Conservation (phyloP, 768 basidiomycete species). For the Suillus occidentalis region DNA sequence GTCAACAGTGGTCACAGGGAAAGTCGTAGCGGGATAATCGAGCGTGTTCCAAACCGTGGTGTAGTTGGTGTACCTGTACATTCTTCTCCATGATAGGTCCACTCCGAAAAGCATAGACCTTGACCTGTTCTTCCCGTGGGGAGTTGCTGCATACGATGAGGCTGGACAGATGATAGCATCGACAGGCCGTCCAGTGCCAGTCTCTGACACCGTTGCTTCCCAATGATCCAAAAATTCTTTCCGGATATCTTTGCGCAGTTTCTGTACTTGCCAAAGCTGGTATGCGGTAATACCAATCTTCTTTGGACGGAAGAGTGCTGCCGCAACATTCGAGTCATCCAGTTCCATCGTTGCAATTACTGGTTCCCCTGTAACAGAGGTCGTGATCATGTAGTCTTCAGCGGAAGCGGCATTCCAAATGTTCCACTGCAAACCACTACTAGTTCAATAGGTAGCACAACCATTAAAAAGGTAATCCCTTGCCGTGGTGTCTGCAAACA, state of each 20-base stretch:
- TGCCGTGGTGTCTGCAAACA: conserved; percentile 44
- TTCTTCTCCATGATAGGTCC: not conserved
- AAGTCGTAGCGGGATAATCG: not conserved
- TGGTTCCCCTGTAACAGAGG: conserved; percentile 52
- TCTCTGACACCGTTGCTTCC: not conserved
- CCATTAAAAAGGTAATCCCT: conserved; percentile 21
- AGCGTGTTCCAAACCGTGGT: not conserved
- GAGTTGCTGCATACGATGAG: not conserved
- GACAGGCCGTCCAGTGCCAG: not conserved
- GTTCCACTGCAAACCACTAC: conserved; percentile 24
- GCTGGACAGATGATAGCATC: not conserved
- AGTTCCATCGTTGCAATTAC: conserved; percentile 16
- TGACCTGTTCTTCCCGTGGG: not conserved
- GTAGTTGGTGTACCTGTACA: not conserved
- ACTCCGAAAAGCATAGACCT: not conserved
- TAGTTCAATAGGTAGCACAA: not conserved
- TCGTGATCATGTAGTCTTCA: conserved; percentile 44
- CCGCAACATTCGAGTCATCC: not conserved
- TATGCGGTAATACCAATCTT: not conserved
- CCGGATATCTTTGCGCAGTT: not conserved
- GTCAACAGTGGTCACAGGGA: not conserved
- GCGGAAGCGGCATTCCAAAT: conserved; percentile 51
- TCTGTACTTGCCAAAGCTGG: not conserved
- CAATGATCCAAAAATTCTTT: not conserved
- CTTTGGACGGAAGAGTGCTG: not conserved